Evolutionary conservation across 2,329 filamentous ascomycete genomes (phyloP).

Genomic region (Periconia sp.): DNA sequence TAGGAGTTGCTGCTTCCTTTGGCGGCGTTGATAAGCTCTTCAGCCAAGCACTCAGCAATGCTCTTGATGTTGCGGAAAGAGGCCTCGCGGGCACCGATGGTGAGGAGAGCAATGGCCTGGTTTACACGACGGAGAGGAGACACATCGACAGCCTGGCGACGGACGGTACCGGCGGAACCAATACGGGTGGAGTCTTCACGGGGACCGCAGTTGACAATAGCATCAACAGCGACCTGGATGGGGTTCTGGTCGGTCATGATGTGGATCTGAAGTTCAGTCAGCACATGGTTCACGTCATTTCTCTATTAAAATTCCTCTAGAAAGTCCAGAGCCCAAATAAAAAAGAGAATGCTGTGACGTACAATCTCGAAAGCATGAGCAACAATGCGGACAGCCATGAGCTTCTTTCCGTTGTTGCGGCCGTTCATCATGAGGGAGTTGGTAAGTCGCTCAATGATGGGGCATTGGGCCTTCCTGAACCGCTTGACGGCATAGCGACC

Average conservation of each 20-base stretch:
- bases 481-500: conserved; percentile 99
- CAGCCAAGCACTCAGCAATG: conserved; percentile 98
- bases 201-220: conserved; percentile 99
- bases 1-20: conserved; percentile 99
- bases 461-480: conserved; percentile 99
- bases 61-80: conserved; percentile 99
- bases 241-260: conserved; percentile 99
- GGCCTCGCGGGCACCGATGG: conserved; percentile 97
- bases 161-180: conserved; percentile 98
- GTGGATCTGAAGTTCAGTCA: conserved; percentile 71
- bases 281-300: conserved; percentile 1
- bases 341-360: conserved; percentile 52
- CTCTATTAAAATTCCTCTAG: background rate
- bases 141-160: conserved; percentile 99
- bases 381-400: conserved; percentile 99
- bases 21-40: conserved; percentile 99
- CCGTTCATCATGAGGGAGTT: conserved; percentile 99
- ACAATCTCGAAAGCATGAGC: conserved; percentile 99
- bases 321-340: background rate
- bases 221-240: conserved; percentile 98
- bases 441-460: conserved; percentile 99
- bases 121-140: conserved; percentile 99
- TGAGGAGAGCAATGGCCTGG: conserved; percentile 98
- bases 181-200: conserved; percentile 99
- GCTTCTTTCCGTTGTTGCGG: conserved; percentile 99